Conservation (phyloP, 345 rosid genomes). For the Eucalyptus lansdowneana region DNA sequence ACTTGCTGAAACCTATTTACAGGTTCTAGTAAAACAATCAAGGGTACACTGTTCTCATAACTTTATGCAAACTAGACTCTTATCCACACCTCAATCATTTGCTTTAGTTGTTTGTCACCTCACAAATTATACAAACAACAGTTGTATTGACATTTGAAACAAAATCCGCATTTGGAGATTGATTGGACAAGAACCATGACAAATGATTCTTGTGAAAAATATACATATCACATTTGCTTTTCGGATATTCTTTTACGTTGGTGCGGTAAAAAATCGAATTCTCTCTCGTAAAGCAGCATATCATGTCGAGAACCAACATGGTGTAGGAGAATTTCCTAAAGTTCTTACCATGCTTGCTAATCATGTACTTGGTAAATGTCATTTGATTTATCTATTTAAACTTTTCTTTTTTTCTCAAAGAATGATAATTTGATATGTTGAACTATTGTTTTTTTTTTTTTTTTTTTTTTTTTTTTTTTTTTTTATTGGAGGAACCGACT, state of each 20-base stretch:
- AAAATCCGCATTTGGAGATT: not conserved
- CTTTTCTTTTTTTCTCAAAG: too few species aligned
- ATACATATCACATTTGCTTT: not conserved
- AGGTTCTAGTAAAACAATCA: too few species aligned
- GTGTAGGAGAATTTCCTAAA: too few species aligned
- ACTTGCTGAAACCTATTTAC: too few species aligned
- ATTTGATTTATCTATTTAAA: too few species aligned
- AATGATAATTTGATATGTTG: too few species aligned
- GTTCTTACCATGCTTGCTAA: too few species aligned
- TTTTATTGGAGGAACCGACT: too few species aligned
- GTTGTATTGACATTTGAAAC: not conserved
- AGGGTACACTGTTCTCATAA: accelerated
- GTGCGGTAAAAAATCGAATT: not conserved
- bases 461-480: too few species aligned
- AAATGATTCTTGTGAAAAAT: not conserved
- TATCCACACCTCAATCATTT: accelerated
- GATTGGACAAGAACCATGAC: not conserved
- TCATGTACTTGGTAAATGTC: too few species aligned
- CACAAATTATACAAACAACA: not conserved
- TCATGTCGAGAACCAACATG: not conserved
- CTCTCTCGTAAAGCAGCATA: not conserved
- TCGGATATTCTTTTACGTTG: not conserved
- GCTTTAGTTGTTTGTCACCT: not conserved
- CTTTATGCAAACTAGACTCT: too few species aligned
- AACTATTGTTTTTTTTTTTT: too few species aligned